Evolutionary conservation across 345 rosid species (phyloP).

Genomic region (Arabis alpina): DNA sequence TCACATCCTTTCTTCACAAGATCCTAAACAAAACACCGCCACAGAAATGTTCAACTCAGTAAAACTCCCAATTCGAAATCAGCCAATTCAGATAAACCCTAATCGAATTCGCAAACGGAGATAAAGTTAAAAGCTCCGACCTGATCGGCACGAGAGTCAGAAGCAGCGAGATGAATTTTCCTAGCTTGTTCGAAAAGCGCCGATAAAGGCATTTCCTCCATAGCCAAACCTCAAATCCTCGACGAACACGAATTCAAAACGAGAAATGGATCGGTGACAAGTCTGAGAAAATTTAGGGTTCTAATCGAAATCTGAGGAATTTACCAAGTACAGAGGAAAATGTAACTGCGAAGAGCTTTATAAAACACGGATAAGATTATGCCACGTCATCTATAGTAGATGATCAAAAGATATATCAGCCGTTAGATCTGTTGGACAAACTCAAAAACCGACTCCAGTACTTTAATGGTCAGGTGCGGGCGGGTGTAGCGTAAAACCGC

Average conservation of each 20-base stretch:
- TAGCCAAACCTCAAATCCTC: conserved; percentile 35
- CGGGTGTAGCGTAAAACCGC: too few species aligned
- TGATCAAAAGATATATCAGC: not conserved
- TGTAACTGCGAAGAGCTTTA: not conserved
- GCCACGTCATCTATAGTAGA: not conserved
- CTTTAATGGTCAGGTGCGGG: too few species aligned
- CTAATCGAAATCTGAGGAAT: conserved; percentile 25
- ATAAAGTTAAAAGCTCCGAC: conserved; percentile 37
- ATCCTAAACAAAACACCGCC: conserved; percentile 48
- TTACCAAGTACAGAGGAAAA: not conserved
- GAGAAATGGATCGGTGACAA: conserved; percentile 1
- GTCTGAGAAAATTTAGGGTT: not conserved
- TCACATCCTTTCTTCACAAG: conserved; percentile 71
- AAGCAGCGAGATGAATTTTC: conserved; percentile 65
- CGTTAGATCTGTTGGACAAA: conserved; percentile 31
- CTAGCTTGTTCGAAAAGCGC: conserved; percentile 77
- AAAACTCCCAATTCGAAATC: not conserved
- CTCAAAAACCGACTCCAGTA: conserved; percentile 19
- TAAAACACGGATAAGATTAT: not conserved
- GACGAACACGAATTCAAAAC: not conserved
- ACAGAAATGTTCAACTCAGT: conserved; percentile 8
- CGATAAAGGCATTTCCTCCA: conserved; percentile 72
- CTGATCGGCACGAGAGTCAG: conserved; percentile 72
- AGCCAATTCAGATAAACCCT: conserved; percentile 1
- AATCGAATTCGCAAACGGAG: conserved; percentile 10